Percentiles rank a stretch among this genome's conserved stretches.
These are phyloP conservation scores for Ceratocystis eucalypticola DNA, from an alignment of 2,329 filamentous ascomycete genomes.

Conservation along the genomic window DNA sequence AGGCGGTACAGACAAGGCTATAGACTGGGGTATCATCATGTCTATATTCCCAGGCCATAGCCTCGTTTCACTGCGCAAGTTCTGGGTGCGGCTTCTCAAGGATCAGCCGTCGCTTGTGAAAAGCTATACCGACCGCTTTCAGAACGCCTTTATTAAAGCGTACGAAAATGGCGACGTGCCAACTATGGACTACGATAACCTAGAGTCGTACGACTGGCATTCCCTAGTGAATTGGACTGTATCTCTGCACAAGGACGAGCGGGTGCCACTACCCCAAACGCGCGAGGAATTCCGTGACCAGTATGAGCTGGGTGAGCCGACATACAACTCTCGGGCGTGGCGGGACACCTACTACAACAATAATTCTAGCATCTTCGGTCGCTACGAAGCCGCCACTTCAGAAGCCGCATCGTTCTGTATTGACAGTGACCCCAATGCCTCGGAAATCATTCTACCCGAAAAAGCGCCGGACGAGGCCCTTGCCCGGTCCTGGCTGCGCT, in stretches of 20 bases:
- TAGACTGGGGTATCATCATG: constrained; percentile 48
- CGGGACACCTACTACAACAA: constrained; percentile 44
- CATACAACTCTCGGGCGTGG: constrained; percentile 31
- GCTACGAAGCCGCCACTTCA: constrained; percentile 41
- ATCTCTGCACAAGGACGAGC: constrained; percentile 28
- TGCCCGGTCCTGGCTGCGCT: constrained; percentile 46
- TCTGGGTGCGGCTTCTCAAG: constrained; percentile 41
- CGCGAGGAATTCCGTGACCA: constrained; percentile 7
- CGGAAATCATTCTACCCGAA: background rate
- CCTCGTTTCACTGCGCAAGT: constrained; percentile 38
- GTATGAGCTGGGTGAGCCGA: constrained; percentile 22
- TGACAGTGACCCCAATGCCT: background rate
- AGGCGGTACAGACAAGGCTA: constrained; percentile 44
- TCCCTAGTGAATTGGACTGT: constrained; percentile 53
- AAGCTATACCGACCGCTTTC: constrained; percentile 43
- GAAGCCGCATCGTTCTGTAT: constrained; percentile 31
- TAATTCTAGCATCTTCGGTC: constrained; percentile 41
- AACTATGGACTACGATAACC: constrained; percentile 48
- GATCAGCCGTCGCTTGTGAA: constrained; percentile 18
- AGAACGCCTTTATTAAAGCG: constrained; percentile 49
- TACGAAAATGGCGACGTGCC: constrained; percentile 51
- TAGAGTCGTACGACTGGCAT: constrained; percentile 55
- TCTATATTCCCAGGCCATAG: constrained; percentile 42
- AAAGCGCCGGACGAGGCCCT: constrained; percentile 28
- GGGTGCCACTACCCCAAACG: constrained; percentile 13